These are phyloP conservation scores for Cynanchum wilfordii DNA, from an alignment of 257 asterid genomes.

Conservation along the genomic window DNA sequence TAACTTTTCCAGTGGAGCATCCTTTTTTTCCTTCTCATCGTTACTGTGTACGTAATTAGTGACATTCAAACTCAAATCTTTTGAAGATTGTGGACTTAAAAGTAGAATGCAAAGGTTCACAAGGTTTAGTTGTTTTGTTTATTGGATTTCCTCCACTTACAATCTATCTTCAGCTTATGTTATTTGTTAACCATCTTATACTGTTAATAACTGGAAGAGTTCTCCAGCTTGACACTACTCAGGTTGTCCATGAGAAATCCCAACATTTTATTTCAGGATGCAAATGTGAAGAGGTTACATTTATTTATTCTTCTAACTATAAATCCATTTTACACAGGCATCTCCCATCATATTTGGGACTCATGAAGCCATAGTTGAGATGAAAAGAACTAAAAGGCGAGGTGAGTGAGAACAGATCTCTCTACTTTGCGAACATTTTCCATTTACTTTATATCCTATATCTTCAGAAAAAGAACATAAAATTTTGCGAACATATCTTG, in stretches of 20 bases:
- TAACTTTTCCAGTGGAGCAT: too few species aligned
- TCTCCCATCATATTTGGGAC: constrained; percentile 52
- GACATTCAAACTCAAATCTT: too few species aligned
- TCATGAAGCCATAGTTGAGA: constrained; percentile 55
- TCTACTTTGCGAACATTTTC: constrained; percentile 9
- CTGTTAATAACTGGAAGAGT: background rate
- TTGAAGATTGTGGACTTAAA: too few species aligned
- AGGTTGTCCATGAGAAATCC: background rate
- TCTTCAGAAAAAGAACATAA: background rate
- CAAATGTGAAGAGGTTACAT: background rate
- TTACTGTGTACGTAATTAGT: too few species aligned
- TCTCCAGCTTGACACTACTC: background rate
- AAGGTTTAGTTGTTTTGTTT: too few species aligned
- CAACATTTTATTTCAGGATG: background rate
- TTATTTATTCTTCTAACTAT: constrained; percentile 1
- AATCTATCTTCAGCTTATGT: too few species aligned
- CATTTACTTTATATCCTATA: background rate
- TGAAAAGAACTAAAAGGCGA: constrained; percentile 61
- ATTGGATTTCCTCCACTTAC: too few species aligned
- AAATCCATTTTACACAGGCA: constrained; percentile 31
- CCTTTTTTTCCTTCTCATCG: too few species aligned
- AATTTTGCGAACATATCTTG: background rate
- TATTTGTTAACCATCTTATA: too few species aligned
- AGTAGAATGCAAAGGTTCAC: too few species aligned
- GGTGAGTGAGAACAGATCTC: constrained; percentile 30